Evolutionary conservation across 345 rosid genomes (phyloP), one percentile per base, ranked within the genome.

Genomic region (Gossypium sturtianum): DNA sequence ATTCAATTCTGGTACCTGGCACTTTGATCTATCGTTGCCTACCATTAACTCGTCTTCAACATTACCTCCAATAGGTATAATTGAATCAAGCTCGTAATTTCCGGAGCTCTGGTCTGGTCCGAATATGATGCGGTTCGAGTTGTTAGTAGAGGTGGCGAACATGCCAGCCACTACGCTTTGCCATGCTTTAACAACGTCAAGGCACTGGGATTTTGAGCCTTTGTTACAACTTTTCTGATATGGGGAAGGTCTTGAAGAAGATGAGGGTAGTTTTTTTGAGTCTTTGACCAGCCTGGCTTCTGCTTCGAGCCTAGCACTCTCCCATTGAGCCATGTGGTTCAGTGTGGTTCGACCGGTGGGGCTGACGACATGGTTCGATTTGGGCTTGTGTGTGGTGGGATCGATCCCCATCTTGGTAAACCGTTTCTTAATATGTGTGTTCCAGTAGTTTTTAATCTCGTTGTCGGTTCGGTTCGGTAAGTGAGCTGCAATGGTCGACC

Each of bases 401-500:
- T 85, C 82, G 9, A 83, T 77, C 20, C 87, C 91, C 82, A 82
- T 80, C 43, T 79, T 83, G 51, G 45, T 29, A 17, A 88, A 66
- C 76, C 77, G 74, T 71, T 88, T 88, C 80, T 83, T 86, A 41
- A 88, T 77, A 74, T 83, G 88, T 12, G 89, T 86, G 79, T 88
- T 88, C 89, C 89, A 88, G 69, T 88, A 75, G 75, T 88, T 86
- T 74, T 88, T 88, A 48, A 88, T 84, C 77, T 87, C 87, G 9
- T 87, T 87, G 62, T 87, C 89, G 1, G 91, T 87, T 67, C 91
- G 80, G 63, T 83, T 80, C 0, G 87, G 87, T 68, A 87, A 66
- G 17, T 81, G 73, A 12, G 86, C 77, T 27, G 91, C 89, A 52
- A 88, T 88, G 4, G 86, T 84, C 1, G 91, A 84, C 91, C 91